Conservation (phyloP, 2,329 filamentous ascomycete genomes). For the Diplocarpon mali region DNA sequence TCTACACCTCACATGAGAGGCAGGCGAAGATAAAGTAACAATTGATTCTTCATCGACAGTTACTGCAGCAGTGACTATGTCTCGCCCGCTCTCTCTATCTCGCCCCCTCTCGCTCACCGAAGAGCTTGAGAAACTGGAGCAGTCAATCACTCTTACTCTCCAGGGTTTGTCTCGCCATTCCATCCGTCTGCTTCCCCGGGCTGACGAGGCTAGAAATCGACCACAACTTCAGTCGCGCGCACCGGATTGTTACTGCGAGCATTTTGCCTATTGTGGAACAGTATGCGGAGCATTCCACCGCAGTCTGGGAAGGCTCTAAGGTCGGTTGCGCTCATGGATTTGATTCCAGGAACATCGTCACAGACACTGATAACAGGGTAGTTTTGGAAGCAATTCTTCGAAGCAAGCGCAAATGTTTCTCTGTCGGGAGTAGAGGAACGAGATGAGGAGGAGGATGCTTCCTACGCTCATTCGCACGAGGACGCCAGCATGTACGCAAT, state of each 20-base stretch:
- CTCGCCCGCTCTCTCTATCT: conserved; percentile 30
- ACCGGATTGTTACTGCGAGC: conserved; percentile 87
- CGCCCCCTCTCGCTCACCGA: conserved; percentile 72
- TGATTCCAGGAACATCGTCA: no score
- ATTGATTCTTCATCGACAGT: background rate
- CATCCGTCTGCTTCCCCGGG: background rate
- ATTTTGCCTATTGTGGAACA: conserved; percentile 91
- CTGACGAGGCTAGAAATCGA: conserved; percentile 66
- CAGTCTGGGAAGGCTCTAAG: conserved; percentile 96
- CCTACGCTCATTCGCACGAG: conserved; percentile 27
- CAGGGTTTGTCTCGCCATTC: conserved; percentile 49
- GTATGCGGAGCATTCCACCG: conserved; percentile 85
- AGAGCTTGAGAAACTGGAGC: conserved; percentile 89
- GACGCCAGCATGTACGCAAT: conserved; percentile 23
- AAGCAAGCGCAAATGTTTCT: conserved; percentile 94
- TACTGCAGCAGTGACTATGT: conserved; percentile 15
- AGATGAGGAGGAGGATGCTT: conserved; percentile 41
- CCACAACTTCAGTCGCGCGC: conserved; percentile 93
- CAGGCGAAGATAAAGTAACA: no score
- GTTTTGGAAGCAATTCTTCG: conserved; percentile 99
- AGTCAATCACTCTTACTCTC: conserved; percentile 89
- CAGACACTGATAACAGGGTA: conserved; percentile 30
- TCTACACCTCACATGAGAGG: no score
- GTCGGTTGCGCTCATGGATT: conserved; percentile 32
- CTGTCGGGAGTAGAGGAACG: conserved; percentile 88